Evolutionary conservation across 305 asterid species (phyloP), one percentile per base, ranked within the genome.

Genomic region (Fraxinus xanthoxyloides): DNA sequence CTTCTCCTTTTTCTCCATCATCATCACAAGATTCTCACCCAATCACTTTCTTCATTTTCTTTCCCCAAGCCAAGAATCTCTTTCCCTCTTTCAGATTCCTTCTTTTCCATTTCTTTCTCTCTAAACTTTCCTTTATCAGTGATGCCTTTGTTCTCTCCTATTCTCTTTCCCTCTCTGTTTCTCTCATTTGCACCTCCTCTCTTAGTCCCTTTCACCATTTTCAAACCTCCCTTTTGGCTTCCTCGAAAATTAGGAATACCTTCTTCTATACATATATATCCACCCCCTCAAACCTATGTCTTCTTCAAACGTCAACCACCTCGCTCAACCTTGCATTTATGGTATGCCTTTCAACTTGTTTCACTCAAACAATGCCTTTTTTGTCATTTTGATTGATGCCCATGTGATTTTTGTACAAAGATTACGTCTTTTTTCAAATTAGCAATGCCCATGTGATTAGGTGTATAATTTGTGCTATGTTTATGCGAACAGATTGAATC

Each of bases 11-110:
- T 75, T 72, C 38, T 51, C 80, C 76, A 72, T 34, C 78, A 28
- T 83, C 75, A 82, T 88, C 90, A 84, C 40, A 85, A 91, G 92
- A 87, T 90, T 91, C 92, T 88, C 85, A 19, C 36, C 85, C 76
- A 87, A 54, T 75, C 78, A 79, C 90, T 86, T 87, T 82, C 87
- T 85, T 87, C 86, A 85, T 86, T 89, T 89, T 91, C 90, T 92
- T 93, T 89, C 86, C 88, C 89, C 93, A 95, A 95, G 97, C 97
- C 93, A 95, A 95, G 98, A 93, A 93, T 95, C 95, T 91, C 95
- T 90, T 87, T 82, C 91, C 84, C 87, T 79, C 87, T 77, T 92
- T 87, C 80, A 87, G 87, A 91, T 91, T 93, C 97, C 87, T 78
- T 87, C 85, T 84, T 86, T 83, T 65, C 59, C 77, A 38, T 82